Evolutionary conservation across 2,329 filamentous ascomycete species (phyloP).

Genomic region (Fusarium falciforme): DNA sequence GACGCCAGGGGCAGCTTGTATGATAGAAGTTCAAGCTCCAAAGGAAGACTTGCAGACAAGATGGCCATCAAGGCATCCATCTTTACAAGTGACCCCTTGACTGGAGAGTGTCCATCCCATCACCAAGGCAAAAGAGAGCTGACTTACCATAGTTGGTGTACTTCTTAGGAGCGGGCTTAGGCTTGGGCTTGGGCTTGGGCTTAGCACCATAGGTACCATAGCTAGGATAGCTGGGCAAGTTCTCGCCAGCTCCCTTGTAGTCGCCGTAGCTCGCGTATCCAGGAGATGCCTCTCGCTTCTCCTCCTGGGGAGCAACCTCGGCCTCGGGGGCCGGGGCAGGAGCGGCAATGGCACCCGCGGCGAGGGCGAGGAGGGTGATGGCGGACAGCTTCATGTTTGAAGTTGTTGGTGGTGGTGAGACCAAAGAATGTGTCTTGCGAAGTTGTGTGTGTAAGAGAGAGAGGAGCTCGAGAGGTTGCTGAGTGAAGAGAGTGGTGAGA

Average conservation of each 20-base stretch:
- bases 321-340: slow-evolving; percentile 39
- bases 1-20: background rate
- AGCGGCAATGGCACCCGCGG: slow-evolving; percentile 40
- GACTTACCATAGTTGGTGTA: slow-evolving; percentile 19
- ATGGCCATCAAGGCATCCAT: background rate
- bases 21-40: background rate
- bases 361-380: slow-evolving; percentile 40
- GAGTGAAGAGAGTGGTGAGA: slow-evolving; percentile 7
- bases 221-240: slow-evolving; percentile 1
- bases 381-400: slow-evolving; percentile 46
- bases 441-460: background rate
- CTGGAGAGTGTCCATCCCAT: background rate
- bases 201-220: slow-evolving; percentile 9
- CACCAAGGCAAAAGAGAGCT: background rate
- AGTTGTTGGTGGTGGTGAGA: background rate
- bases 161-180: slow-evolving; percentile 15
- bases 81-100: background rate
- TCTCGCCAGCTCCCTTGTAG: slow-evolving; percentile 12
- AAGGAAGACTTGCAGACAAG: background rate
- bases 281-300: slow-evolving; percentile 7
- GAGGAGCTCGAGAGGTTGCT: slow-evolving; percentile 4
- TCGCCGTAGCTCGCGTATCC: slow-evolving; percentile 9
- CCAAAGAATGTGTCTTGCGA: background rate
- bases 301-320: slow-evolving; percentile 9
- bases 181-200: background rate